Evolutionary conservation across 805 yeast species (phyloP).

Genomic region (Candida nemodendra): DNA sequence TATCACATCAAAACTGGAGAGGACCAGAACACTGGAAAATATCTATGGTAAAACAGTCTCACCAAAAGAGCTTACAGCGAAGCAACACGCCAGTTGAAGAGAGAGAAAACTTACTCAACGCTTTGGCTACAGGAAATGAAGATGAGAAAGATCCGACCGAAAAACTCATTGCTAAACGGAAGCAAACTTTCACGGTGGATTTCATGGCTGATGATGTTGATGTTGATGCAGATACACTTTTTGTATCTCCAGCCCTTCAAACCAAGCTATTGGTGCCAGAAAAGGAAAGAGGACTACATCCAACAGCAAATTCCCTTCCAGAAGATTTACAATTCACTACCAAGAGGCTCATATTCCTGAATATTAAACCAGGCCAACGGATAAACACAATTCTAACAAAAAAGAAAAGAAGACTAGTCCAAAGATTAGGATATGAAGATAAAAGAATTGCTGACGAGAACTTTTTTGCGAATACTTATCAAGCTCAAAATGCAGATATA

Average conservation of each 20-base stretch:
- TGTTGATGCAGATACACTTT: constrained; percentile 24
- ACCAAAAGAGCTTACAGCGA: constrained; percentile 3
- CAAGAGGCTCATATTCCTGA: constrained; percentile 44
- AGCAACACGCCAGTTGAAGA: constrained; percentile 3
- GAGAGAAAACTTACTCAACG: not conserved
- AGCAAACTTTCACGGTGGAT: constrained; percentile 21
- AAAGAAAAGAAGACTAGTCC: constrained; percentile 20
- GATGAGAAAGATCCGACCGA: constrained; percentile 4
- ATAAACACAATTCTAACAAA: constrained; percentile 29
- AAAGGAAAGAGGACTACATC: constrained; percentile 24
- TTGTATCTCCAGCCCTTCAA: constrained; percentile 23
- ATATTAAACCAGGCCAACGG: constrained; percentile 41
- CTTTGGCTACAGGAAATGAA: not conserved
- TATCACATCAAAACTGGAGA: constrained; percentile 73
- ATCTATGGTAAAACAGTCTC: constrained; percentile 33
- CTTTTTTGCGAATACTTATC: constrained; percentile 49
- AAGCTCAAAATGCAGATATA: constrained; percentile 28
- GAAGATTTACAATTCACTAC: constrained; percentile 53
- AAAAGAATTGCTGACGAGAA: constrained; percentile 47
- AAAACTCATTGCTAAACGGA: constrained; percentile 10
- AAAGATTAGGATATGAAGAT: constrained; percentile 20
- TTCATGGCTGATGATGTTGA: constrained; percentile 29
- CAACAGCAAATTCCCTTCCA: constrained; percentile 37
- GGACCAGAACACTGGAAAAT: constrained; percentile 95
- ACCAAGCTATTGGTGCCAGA: constrained; percentile 26